Evolutionary conservation across 306 rosid genomes (phyloP).

Genomic region (Dryas alaskensis): DNA sequence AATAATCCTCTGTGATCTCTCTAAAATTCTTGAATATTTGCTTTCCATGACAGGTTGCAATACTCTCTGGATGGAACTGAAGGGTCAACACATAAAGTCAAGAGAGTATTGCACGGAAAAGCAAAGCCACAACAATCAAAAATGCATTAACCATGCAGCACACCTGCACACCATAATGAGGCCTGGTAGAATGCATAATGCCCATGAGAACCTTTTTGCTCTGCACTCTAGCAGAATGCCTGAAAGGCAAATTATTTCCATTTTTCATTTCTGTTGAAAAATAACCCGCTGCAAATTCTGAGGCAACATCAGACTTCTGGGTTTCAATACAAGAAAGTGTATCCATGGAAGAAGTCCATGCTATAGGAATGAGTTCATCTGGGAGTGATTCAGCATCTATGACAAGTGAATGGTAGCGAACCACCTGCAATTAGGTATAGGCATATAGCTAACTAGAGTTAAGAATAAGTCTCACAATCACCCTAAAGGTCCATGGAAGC

Average conservation of each 20-base stretch:
- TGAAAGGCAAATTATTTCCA: slow-evolving; percentile 31
- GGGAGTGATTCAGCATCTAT: slow-evolving; percentile 85
- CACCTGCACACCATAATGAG: slow-evolving; percentile 99
- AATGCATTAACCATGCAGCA: slow-evolving; percentile 28
- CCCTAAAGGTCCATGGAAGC: neutral
- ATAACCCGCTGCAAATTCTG: slow-evolving; percentile 37
- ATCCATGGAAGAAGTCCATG: slow-evolving; percentile 75
- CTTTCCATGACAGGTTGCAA: slow-evolving; percentile 82
- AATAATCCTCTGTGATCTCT: slow-evolving; percentile 72
- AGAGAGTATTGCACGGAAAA: slow-evolving; percentile 20
- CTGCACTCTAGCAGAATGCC: slow-evolving; percentile 31
- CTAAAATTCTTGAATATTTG: slow-evolving; percentile 85
- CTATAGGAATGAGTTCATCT: slow-evolving; percentile 83
- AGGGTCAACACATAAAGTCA: slow-evolving; percentile 36
- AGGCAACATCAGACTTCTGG: slow-evolving; percentile 35
- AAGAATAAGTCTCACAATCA: neutral
- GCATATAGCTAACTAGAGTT: neutral
- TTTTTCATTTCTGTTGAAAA: slow-evolving; percentile 29
- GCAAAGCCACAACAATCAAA: slow-evolving; percentile 14
- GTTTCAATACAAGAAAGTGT: slow-evolving; percentile 56
- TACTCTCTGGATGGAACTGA: slow-evolving; percentile 99
- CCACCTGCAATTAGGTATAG: slow-evolving; percentile 67
- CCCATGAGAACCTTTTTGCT: slow-evolving; percentile 75
- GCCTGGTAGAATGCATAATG: slow-evolving; percentile 79
- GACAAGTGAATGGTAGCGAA: slow-evolving; percentile 95